Evolutionary conservation across 2,329 filamentous ascomycete species (phyloP).

Genomic region (Cryphonectria naterciae): DNA sequence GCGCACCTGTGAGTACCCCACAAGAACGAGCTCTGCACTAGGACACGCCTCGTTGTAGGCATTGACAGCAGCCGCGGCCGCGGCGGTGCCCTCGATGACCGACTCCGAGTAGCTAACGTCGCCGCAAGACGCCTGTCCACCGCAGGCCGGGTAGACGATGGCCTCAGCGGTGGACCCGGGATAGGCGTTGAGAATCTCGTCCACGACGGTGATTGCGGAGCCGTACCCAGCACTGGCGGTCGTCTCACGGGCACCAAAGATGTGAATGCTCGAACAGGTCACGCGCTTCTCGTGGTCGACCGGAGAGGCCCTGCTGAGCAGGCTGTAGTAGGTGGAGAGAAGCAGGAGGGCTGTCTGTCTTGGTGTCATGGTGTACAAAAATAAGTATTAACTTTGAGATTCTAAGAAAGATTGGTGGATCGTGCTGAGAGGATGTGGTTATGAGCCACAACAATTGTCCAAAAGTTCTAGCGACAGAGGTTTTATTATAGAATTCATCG

Average conservation of each 20-base stretch:
- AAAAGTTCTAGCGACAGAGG: not conserved
- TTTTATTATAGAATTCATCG: not conserved
- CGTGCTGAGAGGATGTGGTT: not conserved
- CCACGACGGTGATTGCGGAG: conserved; percentile 53
- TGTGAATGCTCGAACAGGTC: conserved; percentile 52
- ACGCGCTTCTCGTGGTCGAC: conserved; percentile 58
- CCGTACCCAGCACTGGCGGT: conserved; percentile 57
- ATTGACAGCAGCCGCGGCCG: conserved; percentile 64
- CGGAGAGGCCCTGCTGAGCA: conserved; percentile 53
- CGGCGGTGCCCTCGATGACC: conserved; percentile 58
- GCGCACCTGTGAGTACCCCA: conserved; percentile 63
- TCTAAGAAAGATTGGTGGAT: not conserved
- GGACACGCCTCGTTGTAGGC: conserved; percentile 61
- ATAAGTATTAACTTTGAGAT: not conserved
- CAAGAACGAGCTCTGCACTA: conserved; percentile 59
- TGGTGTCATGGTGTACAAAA: conserved; percentile 29
- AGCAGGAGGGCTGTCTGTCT: conserved; percentile 31
- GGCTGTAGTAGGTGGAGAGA: conserved; percentile 37
- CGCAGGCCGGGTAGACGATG: conserved; percentile 65
- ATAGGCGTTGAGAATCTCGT: conserved; percentile 52
- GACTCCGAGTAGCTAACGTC: conserved; percentile 64
- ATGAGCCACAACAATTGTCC: not conserved
- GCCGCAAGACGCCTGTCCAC: conserved; percentile 62
- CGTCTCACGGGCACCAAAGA: conserved; percentile 53
- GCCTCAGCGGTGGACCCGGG: conserved; percentile 57